Evolutionary conservation across 2,329 filamentous ascomycete genomes (phyloP).

Genomic region (Alternaria ventricosa): DNA sequence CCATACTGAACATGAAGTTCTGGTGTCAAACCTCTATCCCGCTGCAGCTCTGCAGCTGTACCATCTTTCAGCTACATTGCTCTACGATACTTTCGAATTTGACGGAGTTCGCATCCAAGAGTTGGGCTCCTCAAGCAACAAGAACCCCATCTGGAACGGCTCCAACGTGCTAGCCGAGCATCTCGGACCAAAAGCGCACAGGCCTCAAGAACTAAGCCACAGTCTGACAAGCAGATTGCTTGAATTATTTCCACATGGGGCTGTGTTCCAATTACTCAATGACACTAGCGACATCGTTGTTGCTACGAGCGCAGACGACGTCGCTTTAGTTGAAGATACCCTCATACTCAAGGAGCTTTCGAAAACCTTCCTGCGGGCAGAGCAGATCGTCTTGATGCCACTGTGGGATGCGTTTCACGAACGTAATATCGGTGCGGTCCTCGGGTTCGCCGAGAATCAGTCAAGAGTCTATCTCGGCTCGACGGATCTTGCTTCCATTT

Average conservation of each 20-base stretch:
- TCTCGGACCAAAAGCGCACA: background rate
- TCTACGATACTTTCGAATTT: constrained; percentile 10
- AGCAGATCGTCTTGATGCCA: constrained; percentile 9
- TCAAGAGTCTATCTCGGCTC: constrained; percentile 7
- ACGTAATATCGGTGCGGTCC: constrained; percentile 8
- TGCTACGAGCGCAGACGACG: constrained; percentile 1
- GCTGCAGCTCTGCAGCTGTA: constrained; percentile 3
- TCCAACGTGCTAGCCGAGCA: constrained; percentile 8
- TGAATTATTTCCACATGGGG: constrained; percentile 4
- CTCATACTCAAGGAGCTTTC: constrained; percentile 1
- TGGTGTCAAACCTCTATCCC: constrained; percentile 10
- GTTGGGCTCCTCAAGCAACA: background rate
- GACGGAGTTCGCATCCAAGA: constrained; percentile 12
- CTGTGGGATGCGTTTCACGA: constrained; percentile 12
- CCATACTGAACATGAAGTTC: background rate
- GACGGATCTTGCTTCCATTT: constrained; percentile 9
- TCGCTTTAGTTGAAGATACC: background rate
- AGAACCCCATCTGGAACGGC: constrained; percentile 10
- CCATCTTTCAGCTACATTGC: constrained; percentile 4
- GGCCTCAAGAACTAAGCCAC: background rate
- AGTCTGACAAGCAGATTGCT: background rate
- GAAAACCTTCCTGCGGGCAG: background rate
- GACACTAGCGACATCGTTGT: constrained; percentile 1
- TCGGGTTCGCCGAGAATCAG: constrained; percentile 9
- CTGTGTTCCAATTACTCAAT: constrained; percentile 4